Percentiles rank a stretch among this genome's conserved stretches.
phyloP scores from a whole-genome alignment of 345 rosid species.

The Psidium friedrichsthalianum region DNA sequence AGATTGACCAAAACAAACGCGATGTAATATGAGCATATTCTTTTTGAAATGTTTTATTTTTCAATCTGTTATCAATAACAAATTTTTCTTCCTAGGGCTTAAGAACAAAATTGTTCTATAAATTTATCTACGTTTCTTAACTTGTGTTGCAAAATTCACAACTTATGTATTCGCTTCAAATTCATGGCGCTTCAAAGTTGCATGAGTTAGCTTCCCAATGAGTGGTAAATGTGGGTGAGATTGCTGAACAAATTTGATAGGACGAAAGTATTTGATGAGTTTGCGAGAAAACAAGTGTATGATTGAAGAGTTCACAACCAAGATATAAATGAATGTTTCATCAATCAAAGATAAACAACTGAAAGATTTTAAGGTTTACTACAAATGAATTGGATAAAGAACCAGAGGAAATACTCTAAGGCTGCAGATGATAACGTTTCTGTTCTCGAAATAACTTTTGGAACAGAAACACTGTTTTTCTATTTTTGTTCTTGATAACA shows the following conservation, averaged over 20 bases:
- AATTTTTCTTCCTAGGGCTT: neutral
- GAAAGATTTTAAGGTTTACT: neutral
- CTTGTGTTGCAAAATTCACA: neutral
- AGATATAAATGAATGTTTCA: neutral
- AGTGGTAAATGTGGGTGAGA: neutral
- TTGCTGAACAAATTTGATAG: neutral
- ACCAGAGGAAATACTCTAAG: neutral
- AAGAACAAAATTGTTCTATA: neutral
- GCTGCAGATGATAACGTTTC: no score
- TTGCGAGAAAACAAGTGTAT: neutral
- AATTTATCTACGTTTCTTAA: neutral
- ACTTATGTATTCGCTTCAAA: neutral
- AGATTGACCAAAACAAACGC: neutral
- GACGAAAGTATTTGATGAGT: neutral
- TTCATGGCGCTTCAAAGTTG: neutral
- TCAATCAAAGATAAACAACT: neutral
- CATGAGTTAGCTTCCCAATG: neutral
- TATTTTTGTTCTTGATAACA: no score
- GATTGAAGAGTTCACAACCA: neutral
- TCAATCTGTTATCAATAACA: neutral
- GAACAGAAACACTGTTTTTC: no score
- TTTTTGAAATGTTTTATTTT: neutral
- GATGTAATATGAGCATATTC: neutral
- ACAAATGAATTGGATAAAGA: neutral
- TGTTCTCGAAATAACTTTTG: no score